phyloP scores from a whole-genome alignment of 78 protist species.

The Protostelium mycophagum region DNA sequence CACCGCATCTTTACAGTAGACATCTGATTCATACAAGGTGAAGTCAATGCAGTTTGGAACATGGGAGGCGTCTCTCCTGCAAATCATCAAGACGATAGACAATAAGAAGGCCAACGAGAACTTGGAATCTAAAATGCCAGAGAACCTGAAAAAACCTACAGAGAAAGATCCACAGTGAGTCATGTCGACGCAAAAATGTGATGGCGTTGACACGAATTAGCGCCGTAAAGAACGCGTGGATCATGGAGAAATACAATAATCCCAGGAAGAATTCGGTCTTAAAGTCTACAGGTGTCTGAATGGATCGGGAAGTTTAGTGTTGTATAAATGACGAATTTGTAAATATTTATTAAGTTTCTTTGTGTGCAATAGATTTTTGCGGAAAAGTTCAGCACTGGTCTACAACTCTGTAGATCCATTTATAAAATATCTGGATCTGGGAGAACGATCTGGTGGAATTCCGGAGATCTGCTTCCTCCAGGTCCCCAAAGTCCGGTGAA shows the following conservation, averaged over 20 bases:
- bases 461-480: background rate
- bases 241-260: background rate
- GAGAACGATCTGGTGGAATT: constrained; percentile 1
- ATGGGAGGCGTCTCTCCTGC: background rate
- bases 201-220: background rate
- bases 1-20: background rate
- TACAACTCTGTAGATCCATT: too few relatives aligned
- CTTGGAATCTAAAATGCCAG: background rate
- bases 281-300: too few relatives aligned
- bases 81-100: background rate
- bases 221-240: background rate
- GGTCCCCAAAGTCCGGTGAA: background rate
- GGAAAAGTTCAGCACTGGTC: too few relatives aligned
- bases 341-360: too few relatives aligned
- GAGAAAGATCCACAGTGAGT: background rate
- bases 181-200: background rate
- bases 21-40: background rate
- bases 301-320: too few relatives aligned
- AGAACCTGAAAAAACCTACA: background rate
- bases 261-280: too few relatives aligned
- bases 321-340: too few relatives aligned
- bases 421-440: too few relatives aligned
- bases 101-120: background rate
- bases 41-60: background rate
- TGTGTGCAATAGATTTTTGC: too few relatives aligned